phyloP scores from a whole-genome alignment of 352 stramenopile genomes.

The Blastocystis sp. region DNA sequence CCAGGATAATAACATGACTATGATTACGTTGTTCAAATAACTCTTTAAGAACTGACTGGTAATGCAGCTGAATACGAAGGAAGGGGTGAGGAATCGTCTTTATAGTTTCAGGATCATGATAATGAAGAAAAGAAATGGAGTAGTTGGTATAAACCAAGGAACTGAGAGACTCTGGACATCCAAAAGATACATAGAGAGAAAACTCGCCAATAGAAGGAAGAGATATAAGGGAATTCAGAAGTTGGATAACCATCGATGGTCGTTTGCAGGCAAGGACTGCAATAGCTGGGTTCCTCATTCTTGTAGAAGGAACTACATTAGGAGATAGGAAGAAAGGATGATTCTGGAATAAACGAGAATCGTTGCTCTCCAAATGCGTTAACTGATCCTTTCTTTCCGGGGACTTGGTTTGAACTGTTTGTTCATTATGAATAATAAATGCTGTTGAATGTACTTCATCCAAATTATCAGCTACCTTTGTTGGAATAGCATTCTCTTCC shows the following conservation, averaged over 20 bases:
- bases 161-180: slow-evolving; percentile 6
- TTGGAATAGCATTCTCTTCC: no score
- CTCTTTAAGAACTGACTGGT: slow-evolving; percentile 5
- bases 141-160: background rate
- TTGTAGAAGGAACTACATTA: background rate
- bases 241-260: background rate
- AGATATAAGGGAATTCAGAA: background rate
- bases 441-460: no score
- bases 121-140: slow-evolving; percentile 1
- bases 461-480: no score
- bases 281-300: slow-evolving; percentile 7
- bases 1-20: slow-evolving; percentile 33
- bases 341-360: background rate
- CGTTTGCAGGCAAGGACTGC: slow-evolving; percentile 19
- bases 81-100: background rate
- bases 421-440: no score
- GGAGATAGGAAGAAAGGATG: background rate
- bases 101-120: background rate
- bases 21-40: slow-evolving; percentile 8
- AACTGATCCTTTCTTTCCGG: background rate
- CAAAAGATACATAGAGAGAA: slow-evolving; percentile 30
- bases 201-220: background rate
- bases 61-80: slow-evolving; percentile 54
- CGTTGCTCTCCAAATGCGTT: background rate
- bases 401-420: no score